Percentiles rank a stretch among this genome's conserved stretches.
phyloP scores from a whole-genome alignment of 2,329 filamentous ascomycete genomes.

The Westerdykella sp. region DNA sequence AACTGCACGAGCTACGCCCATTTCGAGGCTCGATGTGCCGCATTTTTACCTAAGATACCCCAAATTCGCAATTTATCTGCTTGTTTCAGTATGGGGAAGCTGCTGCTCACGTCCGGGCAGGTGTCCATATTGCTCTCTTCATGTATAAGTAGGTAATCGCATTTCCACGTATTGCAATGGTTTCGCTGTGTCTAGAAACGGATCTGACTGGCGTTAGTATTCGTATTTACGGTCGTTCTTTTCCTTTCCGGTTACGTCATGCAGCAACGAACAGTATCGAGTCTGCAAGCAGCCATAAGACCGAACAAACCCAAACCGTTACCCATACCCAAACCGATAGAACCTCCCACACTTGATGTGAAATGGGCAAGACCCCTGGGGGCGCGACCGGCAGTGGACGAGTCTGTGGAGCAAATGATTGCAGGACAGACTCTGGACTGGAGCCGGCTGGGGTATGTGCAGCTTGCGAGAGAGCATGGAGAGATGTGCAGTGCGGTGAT shows the following conservation, averaged over 20 bases:
- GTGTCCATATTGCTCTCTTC: constrained; percentile 63
- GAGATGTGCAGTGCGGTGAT: constrained; percentile 48
- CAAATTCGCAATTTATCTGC: constrained; percentile 1
- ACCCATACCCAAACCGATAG: constrained; percentile 26
- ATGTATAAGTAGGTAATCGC: constrained; percentile 50
- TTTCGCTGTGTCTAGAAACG: not conserved
- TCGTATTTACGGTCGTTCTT: constrained; percentile 71
- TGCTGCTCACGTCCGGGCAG: constrained; percentile 64
- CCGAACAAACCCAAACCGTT: constrained; percentile 43
- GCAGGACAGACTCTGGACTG: constrained; percentile 39
- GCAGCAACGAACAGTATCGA: constrained; percentile 77
- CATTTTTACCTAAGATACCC: constrained; percentile 7
- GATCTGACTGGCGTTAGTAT: constrained; percentile 43
- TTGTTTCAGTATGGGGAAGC: constrained; percentile 27
- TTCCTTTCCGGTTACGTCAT: constrained; percentile 84
- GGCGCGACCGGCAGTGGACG: constrained; percentile 21
- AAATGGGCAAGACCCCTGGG: constrained; percentile 35
- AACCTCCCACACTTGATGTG: constrained; percentile 28
- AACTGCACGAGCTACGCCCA: constrained; percentile 14
- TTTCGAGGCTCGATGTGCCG: constrained; percentile 8
- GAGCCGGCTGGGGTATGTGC: constrained; percentile 43
- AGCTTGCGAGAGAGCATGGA: constrained; percentile 41
- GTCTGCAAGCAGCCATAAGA: constrained; percentile 67
- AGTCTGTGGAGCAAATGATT: constrained; percentile 27
- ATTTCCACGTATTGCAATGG: not conserved